A percentile compares a stretch with the other conserved stretches of the same genome.
Conservation (phyloP, 2,329 filamentous ascomycete genomes). For the Epichloe coenophiala region DNA sequence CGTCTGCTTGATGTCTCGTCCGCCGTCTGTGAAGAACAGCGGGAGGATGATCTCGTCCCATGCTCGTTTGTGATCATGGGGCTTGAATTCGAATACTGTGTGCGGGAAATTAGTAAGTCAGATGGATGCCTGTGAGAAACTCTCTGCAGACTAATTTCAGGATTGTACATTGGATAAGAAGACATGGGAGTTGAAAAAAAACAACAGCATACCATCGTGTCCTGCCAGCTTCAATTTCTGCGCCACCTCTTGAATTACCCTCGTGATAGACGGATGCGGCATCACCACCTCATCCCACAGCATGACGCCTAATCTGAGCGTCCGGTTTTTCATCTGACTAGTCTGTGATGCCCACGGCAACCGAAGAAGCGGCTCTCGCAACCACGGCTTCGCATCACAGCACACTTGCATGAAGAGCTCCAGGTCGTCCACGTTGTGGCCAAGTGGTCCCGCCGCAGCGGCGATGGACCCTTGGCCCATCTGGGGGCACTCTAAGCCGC, state of each 20-base stretch:
- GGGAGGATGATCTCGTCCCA: constrained; percentile 22
- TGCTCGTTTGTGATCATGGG: constrained; percentile 5
- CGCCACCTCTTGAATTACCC: constrained; percentile 42
- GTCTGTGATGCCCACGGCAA: constrained; percentile 9
- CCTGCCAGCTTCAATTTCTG: constrained; percentile 31
- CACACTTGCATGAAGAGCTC: constrained; percentile 23
- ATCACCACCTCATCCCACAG: constrained; percentile 43
- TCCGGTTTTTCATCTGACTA: neutral
- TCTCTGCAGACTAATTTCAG: no score
- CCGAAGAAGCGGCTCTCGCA: constrained; percentile 18
- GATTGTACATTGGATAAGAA: no score
- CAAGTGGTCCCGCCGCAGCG: constrained; percentile 20
- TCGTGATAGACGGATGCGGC: constrained; percentile 43
- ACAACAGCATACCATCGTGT: constrained; percentile 30
- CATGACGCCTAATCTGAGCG: constrained; percentile 20
- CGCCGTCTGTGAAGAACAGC: constrained; percentile 49
- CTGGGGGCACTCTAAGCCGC: constrained; percentile 15
- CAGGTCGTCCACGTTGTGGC: constrained; percentile 19
- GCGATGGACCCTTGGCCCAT: constrained; percentile 22
- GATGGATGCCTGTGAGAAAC: no score
- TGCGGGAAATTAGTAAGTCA: neutral
- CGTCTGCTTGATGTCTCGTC: constrained; percentile 33
- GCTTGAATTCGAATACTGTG: constrained; percentile 5
- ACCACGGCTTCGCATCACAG: constrained; percentile 19
- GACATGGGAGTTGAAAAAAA: no score